Evolutionary conservation across 164 flowering plant species (phyloP).

Genomic region (Chloranthus sessilifolius): DNA sequence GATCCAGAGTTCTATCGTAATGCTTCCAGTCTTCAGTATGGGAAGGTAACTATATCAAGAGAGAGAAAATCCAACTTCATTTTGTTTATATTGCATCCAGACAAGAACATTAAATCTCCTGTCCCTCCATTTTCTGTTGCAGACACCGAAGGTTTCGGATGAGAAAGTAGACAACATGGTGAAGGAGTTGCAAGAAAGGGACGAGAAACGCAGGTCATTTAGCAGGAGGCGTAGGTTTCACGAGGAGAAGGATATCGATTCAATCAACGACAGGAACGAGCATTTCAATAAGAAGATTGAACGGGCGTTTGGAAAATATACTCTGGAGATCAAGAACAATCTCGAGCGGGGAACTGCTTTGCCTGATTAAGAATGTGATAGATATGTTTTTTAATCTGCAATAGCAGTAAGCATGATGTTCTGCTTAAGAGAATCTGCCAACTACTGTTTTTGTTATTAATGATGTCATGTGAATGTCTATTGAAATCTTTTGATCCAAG

Average conservation of each 20-base stretch:
- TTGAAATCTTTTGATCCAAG: no score
- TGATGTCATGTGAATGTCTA: no score
- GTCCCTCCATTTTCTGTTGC: constrained; percentile 1
- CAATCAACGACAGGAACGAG: constrained; percentile 97
- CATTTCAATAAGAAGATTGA: constrained; percentile 99
- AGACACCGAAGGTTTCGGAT: constrained; percentile 70
- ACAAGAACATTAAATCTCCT: background rate
- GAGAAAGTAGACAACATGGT: constrained; percentile 88
- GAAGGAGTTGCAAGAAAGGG: constrained; percentile 79
- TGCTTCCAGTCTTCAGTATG: constrained; percentile 98
- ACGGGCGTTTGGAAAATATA: constrained; percentile 94
- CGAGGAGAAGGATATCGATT: constrained; percentile 95
- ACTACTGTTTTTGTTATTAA: no score
- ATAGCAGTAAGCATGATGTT: no score
- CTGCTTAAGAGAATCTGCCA: no score
- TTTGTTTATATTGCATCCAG: background rate
- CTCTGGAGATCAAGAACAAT: constrained; percentile 95
- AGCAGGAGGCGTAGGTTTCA: constrained; percentile 89
- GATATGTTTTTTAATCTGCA: no score
- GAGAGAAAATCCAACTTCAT: background rate
- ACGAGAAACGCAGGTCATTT: constrained; percentile 46
- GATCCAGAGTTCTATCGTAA: constrained; percentile 97
- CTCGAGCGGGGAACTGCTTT: constrained; percentile 97
- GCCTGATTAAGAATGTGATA: constrained; percentile 93
- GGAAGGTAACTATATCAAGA: constrained; percentile 51